These are phyloP conservation scores for Ustilaginoidea virens DNA, from an alignment of 2,329 filamentous ascomycete species.

Conservation along the genomic window DNA sequence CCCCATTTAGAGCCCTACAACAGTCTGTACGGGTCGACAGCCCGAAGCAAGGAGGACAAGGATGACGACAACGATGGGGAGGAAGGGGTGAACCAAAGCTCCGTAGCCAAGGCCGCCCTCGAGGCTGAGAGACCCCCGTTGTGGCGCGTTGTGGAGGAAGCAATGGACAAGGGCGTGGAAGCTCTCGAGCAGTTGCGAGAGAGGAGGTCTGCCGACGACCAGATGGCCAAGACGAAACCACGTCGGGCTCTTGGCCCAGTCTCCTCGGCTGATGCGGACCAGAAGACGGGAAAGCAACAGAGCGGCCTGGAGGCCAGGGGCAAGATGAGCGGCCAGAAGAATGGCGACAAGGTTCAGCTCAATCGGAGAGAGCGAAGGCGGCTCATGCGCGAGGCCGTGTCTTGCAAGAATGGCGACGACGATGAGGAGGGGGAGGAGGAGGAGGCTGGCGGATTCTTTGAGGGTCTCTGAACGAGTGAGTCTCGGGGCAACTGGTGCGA, in stretches of 20 bases:
- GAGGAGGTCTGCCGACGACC: slow-evolving; percentile 19
- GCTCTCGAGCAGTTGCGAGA: slow-evolving; percentile 41
- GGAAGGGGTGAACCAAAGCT: slow-evolving; percentile 19
- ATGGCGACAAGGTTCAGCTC: slow-evolving; percentile 11
- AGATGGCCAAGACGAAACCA: slow-evolving; percentile 5
- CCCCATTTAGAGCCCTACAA: slow-evolving; percentile 59
- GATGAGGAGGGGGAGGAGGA: no score
- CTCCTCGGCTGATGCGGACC: neutral
- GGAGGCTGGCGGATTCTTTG: slow-evolving; percentile 41
- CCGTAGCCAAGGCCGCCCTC: slow-evolving; percentile 27
- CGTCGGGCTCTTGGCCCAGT: slow-evolving; percentile 3
- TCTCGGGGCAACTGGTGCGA: neutral
- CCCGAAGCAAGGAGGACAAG: slow-evolving; percentile 20
- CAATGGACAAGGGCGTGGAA: slow-evolving; percentile 38
- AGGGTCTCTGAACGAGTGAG: slow-evolving; percentile 1
- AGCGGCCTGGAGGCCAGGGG: slow-evolving; percentile 3
- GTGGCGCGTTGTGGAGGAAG: slow-evolving; percentile 52
- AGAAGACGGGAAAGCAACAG: neutral
- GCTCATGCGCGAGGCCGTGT: slow-evolving; percentile 18
- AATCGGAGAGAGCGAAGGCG: slow-evolving; percentile 21
- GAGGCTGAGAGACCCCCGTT: slow-evolving; percentile 39
- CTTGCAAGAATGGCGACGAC: slow-evolving; percentile 21
- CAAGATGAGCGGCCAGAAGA: slow-evolving; percentile 10
- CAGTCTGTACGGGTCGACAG: slow-evolving; percentile 35
- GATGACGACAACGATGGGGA: slow-evolving; percentile 20